Conservation (phyloP, 208 protist species). For the Acanthamoeba lenticulata region DNA sequence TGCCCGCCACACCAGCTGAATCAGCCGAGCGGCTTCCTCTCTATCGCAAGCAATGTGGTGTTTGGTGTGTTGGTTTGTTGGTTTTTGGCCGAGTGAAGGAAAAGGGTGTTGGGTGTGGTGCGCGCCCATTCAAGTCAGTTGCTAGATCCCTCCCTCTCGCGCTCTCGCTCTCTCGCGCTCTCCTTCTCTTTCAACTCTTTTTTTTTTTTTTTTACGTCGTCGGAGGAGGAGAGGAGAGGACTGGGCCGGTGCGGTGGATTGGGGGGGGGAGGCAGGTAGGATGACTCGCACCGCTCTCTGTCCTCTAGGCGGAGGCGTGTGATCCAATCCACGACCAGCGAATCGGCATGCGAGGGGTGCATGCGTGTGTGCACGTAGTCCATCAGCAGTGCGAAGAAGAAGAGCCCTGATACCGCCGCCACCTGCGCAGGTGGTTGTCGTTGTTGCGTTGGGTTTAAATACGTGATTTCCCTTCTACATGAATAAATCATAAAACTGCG, state of each 20-base stretch:
- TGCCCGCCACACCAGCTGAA: neutral
- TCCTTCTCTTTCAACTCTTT: too few species aligned
- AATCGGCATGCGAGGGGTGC: neutral
- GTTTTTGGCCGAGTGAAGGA: too few species aligned
- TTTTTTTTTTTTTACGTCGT: too few species aligned
- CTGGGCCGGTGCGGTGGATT: too few species aligned
- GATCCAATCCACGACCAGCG: constrained; percentile 20
- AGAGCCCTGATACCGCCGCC: neutral
- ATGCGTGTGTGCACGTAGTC: constrained; percentile 4
- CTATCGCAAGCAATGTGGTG: neutral
- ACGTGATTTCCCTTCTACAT: too few species aligned
- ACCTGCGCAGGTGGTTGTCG: neutral
- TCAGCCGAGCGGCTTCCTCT: constrained; percentile 8
- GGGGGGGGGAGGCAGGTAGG: neutral
- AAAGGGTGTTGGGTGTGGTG: too few species aligned
- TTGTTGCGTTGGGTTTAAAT: neutral
- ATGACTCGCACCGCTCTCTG: neutral
- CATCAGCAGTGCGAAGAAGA: constrained; percentile 45
- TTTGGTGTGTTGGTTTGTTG: neutral
- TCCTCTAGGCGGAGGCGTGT: neutral
- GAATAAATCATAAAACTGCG: too few species aligned
- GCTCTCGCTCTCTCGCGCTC: too few species aligned
- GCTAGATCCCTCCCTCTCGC: too few species aligned
- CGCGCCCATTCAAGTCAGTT: too few species aligned
- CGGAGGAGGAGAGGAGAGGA: neutral